Conservation (phyloP, 1,284 basidiomycete genomes). For the Earliella scabrosa region DNA sequence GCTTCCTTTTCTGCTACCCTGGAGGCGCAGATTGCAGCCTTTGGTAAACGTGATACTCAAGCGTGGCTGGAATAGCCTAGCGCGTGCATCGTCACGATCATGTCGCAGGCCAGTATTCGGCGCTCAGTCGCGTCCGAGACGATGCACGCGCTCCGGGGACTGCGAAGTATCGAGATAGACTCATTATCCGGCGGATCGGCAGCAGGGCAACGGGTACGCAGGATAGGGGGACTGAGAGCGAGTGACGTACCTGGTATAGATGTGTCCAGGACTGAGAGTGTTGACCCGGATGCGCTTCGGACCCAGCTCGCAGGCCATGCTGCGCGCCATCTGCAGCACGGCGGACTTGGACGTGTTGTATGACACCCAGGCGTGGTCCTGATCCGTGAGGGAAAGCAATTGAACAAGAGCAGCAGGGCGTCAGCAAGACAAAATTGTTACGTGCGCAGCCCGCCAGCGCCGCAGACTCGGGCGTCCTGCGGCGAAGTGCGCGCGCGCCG, state of each 20-base stretch:
- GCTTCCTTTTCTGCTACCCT: no score
- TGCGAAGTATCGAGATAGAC: background rate
- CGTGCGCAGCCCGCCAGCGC: background rate
- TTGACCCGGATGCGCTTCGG: slow-evolving; percentile 74
- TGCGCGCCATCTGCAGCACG: slow-evolving; percentile 82
- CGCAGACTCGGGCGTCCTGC: background rate
- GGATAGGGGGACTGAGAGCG: background rate
- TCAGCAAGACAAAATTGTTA: background rate
- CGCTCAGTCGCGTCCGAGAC: background rate
- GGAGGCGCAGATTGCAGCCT: no score
- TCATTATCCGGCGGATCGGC: background rate
- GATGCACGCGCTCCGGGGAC: background rate
- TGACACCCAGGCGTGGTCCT: slow-evolving; percentile 78
- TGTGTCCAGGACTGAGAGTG: slow-evolving; percentile 77
- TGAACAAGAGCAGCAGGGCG: background rate
- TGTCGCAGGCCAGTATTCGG: no score
- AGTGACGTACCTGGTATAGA: slow-evolving; percentile 67
- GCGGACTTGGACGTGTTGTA: slow-evolving; percentile 86
- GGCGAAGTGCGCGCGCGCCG: background rate
- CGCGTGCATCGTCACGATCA: no score
- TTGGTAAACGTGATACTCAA: no score
- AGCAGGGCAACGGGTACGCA: background rate
- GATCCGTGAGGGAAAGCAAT: background rate
- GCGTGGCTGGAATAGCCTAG: no score
- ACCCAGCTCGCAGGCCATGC: slow-evolving; percentile 85